Evolutionary conservation across 148 eudicot genomes (phyloP).

Genomic region (Vaccinium darrowii): DNA sequence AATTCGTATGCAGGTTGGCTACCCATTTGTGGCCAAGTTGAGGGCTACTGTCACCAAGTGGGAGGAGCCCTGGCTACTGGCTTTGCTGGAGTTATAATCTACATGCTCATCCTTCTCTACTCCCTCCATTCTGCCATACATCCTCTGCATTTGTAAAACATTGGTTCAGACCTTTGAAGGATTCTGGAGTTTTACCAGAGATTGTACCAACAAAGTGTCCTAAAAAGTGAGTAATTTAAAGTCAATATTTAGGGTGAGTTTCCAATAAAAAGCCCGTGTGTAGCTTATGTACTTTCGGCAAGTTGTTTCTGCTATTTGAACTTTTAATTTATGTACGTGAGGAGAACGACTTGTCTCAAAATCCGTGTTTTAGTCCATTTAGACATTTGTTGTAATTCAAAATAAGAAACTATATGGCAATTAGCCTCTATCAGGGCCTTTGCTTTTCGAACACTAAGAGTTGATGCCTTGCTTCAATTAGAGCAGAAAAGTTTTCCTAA

Average conservation of each 20-base stretch:
- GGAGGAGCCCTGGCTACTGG: slow-evolving; percentile 20
- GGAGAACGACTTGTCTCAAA: no score
- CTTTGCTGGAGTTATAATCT: slow-evolving; percentile 13
- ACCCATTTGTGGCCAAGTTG: slow-evolving; percentile 21
- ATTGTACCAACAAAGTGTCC: background rate
- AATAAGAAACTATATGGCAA: background rate
- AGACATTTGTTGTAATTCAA: background rate
- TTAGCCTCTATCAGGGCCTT: background rate
- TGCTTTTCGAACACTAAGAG: background rate
- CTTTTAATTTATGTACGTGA: no score
- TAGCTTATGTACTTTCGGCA: no score
- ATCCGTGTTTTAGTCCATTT: no score
- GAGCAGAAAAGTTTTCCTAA: background rate
- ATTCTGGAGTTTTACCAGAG: background rate
- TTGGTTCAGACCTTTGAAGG: background rate
- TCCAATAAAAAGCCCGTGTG: no score
- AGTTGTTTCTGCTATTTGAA: no score
- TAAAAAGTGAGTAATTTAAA: background rate
- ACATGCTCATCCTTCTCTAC: slow-evolving; percentile 17
- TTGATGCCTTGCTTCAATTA: background rate
- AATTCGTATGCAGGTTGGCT: slow-evolving; percentile 23
- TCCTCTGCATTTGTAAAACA: background rate
- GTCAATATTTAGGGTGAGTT: no score
- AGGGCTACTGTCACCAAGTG: slow-evolving; percentile 20
- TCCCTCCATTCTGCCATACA: slow-evolving; percentile 14